Base-by-base conservation (phyloP, 1,284 basidiomycete genomes). In the Tilletia caries region DNA sequence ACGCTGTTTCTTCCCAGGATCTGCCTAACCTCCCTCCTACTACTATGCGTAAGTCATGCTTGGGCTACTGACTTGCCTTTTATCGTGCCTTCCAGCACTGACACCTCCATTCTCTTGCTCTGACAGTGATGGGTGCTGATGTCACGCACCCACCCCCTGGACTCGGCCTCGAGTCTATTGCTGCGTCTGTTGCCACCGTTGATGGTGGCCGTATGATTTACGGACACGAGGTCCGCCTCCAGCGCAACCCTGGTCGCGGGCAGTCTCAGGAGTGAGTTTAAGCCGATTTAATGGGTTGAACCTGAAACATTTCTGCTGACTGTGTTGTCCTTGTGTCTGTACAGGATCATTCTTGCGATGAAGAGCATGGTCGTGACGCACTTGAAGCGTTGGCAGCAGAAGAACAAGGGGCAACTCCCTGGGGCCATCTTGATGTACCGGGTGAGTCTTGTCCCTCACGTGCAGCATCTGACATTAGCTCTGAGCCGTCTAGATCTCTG, bases 121-220 rank as follows among this genome's bases (percentile, higher is more conserved):
- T 13, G 0, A 85, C 86, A 83, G 80, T 86, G 65, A 77, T 86
- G 62, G 82, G 82, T 15, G 76, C 76, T 54, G 82, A 83, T 64
- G 85, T 86, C 1, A 84, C 76, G 4, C 78, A 79, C 27, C 68
- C 73, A 3, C 76, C 76, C 5, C 81, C 78, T 10, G 83, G 81
- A 13, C 72, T 76, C 2, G 75, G 85, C 54, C 78, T 88, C 2
- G 84, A 85, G 0, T 85, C 85, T 1, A 85, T 86, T 67, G 86
- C 86, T 2, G 85, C 84, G 18, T 82, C 85, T 13, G 84, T 86
- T 4, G 84, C 83, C 2, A 83, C 83, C 1, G 76, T 81, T 67
- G 79, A 84, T 68, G 83, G 83, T 18, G 75, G 3, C 54, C 80
- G 81, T 13, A 75, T 75, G 54, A 80, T 83, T 60, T 72, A 75